Evolutionary conservation across 441 rosid species (phyloP), one percentile per base, ranked within the genome.

Genomic region (Macaranga tanarius): DNA sequence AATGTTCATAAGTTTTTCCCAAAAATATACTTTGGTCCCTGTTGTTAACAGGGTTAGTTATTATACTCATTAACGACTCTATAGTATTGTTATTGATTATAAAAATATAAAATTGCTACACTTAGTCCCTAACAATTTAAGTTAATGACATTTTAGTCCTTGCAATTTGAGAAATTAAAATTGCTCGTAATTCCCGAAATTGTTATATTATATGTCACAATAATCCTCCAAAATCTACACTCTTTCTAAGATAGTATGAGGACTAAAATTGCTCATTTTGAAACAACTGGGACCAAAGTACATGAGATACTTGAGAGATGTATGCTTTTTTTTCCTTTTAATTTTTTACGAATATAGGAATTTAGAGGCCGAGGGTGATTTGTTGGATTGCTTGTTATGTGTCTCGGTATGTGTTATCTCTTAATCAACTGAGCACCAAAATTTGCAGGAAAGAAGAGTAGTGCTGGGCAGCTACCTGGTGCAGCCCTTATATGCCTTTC

Each of bases 401-500:
- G 59, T 75, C 16, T 26, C 51, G 7, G 23, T 61, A 40, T 23
- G 38, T n/a, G 26, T 58, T 45, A 48, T 50, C 13, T 28, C 3
- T 66, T 28, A 58, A 57, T 73, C 22, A 62, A 55, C 63, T 34
- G 47, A 69, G 66, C 56, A 75, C 62, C 2, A 71, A 71, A 70
- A 70, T 79, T 76, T 83, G 68, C 96, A 95, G 97, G 87, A 72
- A 84, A 80, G 83, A 83, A 74, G 80, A 71, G 59, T 64, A 78
- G 73, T 79, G 75, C 79, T 57, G 84, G 85, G 73, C 79, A 87
- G 42, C 85, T 90, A 78, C 97, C 97, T 76, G 97, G 96, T 75
- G 97, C 97, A 54, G 88, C 96, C 56, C 81, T 95, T 15, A 76
- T 92, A 76, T 95, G 92, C 72, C 76, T 84, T 79, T 85, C 92